A percentile compares a stretch with the other conserved stretches of the same genome.
Conservation (phyloP, 352 stramenopile species). For the Globisporangium irregulare region DNA sequence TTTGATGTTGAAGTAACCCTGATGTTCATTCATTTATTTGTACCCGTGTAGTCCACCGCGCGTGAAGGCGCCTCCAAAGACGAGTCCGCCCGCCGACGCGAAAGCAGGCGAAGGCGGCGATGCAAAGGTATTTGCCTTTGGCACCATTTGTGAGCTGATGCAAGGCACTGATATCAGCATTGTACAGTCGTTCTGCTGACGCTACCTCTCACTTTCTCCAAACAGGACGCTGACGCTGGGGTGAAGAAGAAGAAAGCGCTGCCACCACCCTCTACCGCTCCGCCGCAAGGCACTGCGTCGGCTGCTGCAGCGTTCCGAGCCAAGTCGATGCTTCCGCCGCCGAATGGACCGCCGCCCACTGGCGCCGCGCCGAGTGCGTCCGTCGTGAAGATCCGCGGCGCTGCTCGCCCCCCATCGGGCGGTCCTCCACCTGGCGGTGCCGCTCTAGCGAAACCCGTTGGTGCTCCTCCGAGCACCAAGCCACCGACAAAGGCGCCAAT, state of each 20-base stretch:
- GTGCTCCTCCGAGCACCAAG: slow-evolving; percentile 17
- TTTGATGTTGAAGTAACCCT: not conserved
- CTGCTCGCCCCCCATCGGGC: slow-evolving; percentile 40
- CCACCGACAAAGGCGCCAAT: slow-evolving; percentile 8
- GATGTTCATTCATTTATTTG: too few relatives aligned
- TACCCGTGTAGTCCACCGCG: slow-evolving; percentile 14
- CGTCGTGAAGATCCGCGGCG: slow-evolving; percentile 71
- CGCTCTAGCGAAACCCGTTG: slow-evolving; percentile 24
- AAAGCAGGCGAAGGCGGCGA: slow-evolving; percentile 23
- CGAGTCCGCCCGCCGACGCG: slow-evolving; percentile 29
- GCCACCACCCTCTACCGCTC: slow-evolving; percentile 63
- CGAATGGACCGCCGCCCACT: slow-evolving; percentile 53
- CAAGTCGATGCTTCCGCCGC: slow-evolving; percentile 57
- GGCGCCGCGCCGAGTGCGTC: slow-evolving; percentile 48
- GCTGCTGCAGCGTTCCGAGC: slow-evolving; percentile 65
- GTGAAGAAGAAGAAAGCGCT: slow-evolving; percentile 69
- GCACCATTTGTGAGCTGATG: not conserved
- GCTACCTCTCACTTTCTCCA: not conserved
- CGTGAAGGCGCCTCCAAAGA: slow-evolving; percentile 37
- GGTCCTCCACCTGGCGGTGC: slow-evolving; percentile 29
- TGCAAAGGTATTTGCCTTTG: slow-evolving; percentile 2
- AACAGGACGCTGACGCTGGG: slow-evolving; percentile 16
- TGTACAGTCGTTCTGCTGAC: too few relatives aligned
- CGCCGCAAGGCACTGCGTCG: slow-evolving; percentile 50
- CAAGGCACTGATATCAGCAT: not conserved